Percentiles rank a stretch among this genome's conserved stretches.
Conservation (phyloP, 73 alveolate genomes). For the Tetrahymena malaccensis region DNA sequence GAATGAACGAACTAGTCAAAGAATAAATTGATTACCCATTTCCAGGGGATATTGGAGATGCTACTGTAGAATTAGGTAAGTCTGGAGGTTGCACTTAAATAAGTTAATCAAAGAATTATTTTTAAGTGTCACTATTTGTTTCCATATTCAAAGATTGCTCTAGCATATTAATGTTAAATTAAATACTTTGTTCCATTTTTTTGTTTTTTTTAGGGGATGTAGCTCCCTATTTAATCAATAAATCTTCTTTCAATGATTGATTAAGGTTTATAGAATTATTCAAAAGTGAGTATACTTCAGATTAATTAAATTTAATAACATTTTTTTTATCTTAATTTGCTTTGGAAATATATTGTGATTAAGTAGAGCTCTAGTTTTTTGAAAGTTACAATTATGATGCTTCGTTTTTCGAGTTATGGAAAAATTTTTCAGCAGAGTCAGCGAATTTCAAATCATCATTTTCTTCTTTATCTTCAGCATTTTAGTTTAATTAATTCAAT, state of each 20-base stretch:
- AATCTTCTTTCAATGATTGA: background rate
- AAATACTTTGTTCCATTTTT: background rate
- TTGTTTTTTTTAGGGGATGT: background rate
- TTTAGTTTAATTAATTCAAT: constrained; percentile 7
- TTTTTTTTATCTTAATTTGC: background rate
- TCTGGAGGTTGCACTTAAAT: constrained; percentile 97
- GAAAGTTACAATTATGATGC: background rate
- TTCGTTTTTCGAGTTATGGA: constrained; percentile 8
- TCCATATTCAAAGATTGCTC: background rate
- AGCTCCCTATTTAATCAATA: background rate
- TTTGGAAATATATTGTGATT: background rate
- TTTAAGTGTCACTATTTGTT: background rate
- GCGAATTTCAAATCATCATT: constrained; percentile 9
- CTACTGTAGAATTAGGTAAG: constrained; percentile 88
- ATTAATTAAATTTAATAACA: background rate
- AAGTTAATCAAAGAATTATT: constrained; percentile 83
- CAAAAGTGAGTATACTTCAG: background rate
- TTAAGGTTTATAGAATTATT: background rate
- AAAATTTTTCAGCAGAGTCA: constrained; percentile 15
- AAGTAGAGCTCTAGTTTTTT: background rate
- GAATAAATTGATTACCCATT: constrained; percentile 52
- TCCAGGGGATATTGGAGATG: constrained; percentile 90
- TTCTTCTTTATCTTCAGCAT: constrained; percentile 29
- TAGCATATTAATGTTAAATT: background rate
- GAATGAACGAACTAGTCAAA: too few relatives aligned